A percentile compares a stretch with the other conserved stretches of the same genome.
phyloP scores from a whole-genome alignment of 2,329 filamentous ascomycete genomes.

The Penicillium sp. region DNA sequence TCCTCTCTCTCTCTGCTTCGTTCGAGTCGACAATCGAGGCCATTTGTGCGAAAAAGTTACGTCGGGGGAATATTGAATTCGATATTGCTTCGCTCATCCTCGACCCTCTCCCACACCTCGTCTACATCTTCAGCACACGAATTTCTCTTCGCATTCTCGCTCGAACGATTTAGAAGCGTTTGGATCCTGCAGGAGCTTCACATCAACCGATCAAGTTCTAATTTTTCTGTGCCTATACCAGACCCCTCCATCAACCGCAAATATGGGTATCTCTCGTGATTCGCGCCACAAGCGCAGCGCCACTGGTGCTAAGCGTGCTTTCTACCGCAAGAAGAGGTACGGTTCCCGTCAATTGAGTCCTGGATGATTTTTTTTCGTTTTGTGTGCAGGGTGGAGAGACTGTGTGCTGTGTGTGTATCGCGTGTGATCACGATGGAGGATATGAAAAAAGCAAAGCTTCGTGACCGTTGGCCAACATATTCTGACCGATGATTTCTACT shows the following conservation, averaged over 20 bases:
- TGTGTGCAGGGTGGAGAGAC: background rate
- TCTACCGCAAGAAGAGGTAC: constrained; percentile 69
- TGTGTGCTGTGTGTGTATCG: too few relatives aligned
- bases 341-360: constrained; percentile 52
- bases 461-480: constrained; percentile 29
- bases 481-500: constrained; percentile 56
- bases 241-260: constrained; percentile 65
- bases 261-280: constrained; percentile 99
- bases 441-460: background rate
- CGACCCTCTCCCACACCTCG: constrained; percentile 7
- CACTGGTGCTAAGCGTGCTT: constrained; percentile 95
- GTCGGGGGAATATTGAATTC: constrained; percentile 11
- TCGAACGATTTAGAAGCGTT: constrained; percentile 22
- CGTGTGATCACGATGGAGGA: background rate
- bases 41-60: constrained; percentile 8
- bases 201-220: constrained; percentile 15
- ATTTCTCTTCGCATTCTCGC: constrained; percentile 7
- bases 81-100: constrained; percentile 7
- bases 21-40: constrained; percentile 22
- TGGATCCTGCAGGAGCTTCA: constrained; percentile 12
- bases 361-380: constrained; percentile 32
- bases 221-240: constrained; percentile 21
- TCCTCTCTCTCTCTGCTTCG: constrained; percentile 27
- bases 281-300: constrained; percentile 99
- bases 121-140: constrained; percentile 4